phyloP scores from a whole-genome alignment of 2,329 filamentous ascomycete genomes.

The Westerdykella sp. region DNA sequence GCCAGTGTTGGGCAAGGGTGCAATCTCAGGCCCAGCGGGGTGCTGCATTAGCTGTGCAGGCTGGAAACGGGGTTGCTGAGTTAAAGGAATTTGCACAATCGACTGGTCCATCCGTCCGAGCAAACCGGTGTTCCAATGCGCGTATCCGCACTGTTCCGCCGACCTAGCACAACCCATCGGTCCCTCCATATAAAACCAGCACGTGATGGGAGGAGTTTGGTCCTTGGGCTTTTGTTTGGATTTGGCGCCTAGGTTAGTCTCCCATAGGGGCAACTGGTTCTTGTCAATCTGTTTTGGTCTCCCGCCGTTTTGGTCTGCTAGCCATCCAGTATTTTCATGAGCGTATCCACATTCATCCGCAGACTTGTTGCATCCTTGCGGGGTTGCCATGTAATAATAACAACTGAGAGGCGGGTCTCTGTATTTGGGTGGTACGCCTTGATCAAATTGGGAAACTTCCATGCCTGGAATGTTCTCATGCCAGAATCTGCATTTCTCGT shows the following conservation, averaged over 20 bases:
- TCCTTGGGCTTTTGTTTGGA: neutral
- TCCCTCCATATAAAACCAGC: conserved; percentile 2
- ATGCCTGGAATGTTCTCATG: conserved; percentile 16
- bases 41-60: no score
- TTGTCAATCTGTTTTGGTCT: conserved; percentile 8
- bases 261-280: no score
- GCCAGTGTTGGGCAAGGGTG: no score
- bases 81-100: no score
- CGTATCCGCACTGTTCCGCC: conserved; percentile 3
- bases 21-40: no score
- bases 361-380: conserved; percentile 12
- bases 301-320: conserved; percentile 3
- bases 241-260: neutral
- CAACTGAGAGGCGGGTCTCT: conserved; percentile 25
- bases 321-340: conserved; percentile 25
- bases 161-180: neutral
- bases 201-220: neutral
- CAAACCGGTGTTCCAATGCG: conserved; percentile 9
- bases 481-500: conserved; percentile 20
- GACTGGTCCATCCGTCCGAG: neutral
- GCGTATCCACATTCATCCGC: conserved; percentile 21
- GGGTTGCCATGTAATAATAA: conserved; percentile 15
- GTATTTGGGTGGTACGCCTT: conserved; percentile 22
- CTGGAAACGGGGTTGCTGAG: no score
- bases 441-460: conserved; percentile 12